Evolutionary conservation across 2,329 filamentous ascomycete species (phyloP).

Genomic region (Ophiostoma populinum): DNA sequence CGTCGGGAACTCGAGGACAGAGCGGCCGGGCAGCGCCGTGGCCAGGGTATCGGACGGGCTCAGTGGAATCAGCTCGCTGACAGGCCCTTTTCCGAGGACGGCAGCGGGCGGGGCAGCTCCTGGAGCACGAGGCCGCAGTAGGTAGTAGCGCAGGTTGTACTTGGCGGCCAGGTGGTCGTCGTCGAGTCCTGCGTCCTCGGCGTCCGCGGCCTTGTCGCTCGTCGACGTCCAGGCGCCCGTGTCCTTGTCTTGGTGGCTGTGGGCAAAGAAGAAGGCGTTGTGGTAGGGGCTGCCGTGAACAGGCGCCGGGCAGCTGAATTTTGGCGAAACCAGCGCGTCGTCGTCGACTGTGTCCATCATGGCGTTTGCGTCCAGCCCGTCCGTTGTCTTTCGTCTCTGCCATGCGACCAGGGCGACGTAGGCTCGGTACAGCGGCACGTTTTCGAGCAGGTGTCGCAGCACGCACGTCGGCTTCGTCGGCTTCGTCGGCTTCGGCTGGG

Average conservation of each 20-base stretch:
- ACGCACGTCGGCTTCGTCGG: constrained; percentile 16
- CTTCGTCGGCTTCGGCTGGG: background rate
- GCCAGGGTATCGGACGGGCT: constrained; percentile 28
- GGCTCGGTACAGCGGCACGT: constrained; percentile 15
- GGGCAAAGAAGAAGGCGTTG: constrained; percentile 6
- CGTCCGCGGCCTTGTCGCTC: constrained; percentile 3
- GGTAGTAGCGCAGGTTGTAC: constrained; percentile 14
- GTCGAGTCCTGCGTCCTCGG: constrained; percentile 5
- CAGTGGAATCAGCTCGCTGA: constrained; percentile 34
- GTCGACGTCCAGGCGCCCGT: constrained; percentile 15
- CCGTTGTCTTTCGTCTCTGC: constrained; percentile 11
- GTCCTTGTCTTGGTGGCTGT: constrained; percentile 13
- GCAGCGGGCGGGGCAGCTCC: background rate
- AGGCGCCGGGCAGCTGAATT: background rate
- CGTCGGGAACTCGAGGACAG: constrained; percentile 56
- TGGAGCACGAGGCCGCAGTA: constrained; percentile 11
- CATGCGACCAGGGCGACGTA: constrained; percentile 15
- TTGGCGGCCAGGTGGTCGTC: constrained; percentile 12
- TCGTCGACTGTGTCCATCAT: constrained; percentile 3
- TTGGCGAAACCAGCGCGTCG: background rate
- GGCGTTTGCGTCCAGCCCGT: constrained; percentile 5
- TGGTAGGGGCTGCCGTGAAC: background rate
- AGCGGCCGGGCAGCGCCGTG: constrained; percentile 34
- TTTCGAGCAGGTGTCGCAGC: constrained; percentile 22
- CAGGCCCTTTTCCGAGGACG: background rate